Evolutionary conservation across 2,329 filamentous ascomycete species (phyloP).

Genomic region (Nannizziopsis barbatae): DNA sequence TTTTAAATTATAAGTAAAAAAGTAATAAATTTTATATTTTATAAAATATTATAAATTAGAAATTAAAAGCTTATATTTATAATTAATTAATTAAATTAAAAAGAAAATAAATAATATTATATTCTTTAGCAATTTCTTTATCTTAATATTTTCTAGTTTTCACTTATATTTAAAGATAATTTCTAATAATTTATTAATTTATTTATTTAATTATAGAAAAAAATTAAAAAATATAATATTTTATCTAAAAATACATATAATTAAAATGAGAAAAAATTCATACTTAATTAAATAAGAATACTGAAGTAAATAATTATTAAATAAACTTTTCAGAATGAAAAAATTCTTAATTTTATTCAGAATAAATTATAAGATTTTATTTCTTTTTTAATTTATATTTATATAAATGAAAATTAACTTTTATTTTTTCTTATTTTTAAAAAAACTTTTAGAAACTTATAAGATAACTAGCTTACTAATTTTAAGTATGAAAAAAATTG

Average conservation of each 20-base stretch:
- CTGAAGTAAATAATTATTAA: conserved; percentile 6
- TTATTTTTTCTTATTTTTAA: too few relatives aligned
- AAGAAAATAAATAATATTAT: conserved; percentile 8
- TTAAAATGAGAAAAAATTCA: too few relatives aligned
- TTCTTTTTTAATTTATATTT: conserved; percentile 5
- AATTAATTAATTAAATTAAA: conserved; percentile 5
- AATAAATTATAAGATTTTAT: neutral
- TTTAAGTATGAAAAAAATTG: neutral
- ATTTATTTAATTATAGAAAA: conserved; percentile 1
- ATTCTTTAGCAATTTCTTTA: conserved; percentile 6
- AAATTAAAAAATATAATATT: conserved; percentile 6
- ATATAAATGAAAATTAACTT: too few relatives aligned
- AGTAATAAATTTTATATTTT: conserved; percentile 1
- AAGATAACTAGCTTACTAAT: conserved; percentile 4
- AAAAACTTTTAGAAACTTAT: too few relatives aligned
- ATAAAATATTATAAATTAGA: neutral
- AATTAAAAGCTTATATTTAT: conserved; percentile 8
- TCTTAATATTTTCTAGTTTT: neutral
- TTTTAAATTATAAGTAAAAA: neutral
- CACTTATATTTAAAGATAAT: neutral
- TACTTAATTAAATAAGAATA: neutral
- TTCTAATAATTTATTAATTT: neutral
- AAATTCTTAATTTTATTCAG: neutral
- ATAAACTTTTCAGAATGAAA: neutral
- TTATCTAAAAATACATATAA: conserved; percentile 8